Percentiles rank a stretch among this genome's conserved stretches.
phyloP scores from a whole-genome alignment of 306 rosid species.

The Cicer arietinum region DNA sequence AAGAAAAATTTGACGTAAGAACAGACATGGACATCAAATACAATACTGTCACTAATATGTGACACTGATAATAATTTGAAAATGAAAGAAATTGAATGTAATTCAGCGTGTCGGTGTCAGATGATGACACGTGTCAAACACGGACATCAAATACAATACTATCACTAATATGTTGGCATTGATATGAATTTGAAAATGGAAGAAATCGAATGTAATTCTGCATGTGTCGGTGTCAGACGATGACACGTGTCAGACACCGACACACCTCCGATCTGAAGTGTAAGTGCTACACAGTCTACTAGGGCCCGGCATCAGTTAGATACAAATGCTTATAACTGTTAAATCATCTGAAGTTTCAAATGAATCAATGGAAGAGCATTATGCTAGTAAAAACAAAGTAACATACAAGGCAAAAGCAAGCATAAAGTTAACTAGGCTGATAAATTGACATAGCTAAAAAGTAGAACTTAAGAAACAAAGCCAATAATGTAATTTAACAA shows the following conservation, averaged over 20 bases:
- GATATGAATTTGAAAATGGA: no score
- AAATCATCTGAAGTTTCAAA: constrained; percentile 26
- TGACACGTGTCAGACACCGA: no score
- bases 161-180: no score
- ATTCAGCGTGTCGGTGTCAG: no score
- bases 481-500: neutral
- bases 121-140: no score
- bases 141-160: no score
- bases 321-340: constrained; percentile 7
- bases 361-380: constrained; percentile 18
- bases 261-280: no score
- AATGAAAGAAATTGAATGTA: no score
- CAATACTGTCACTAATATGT: no score
- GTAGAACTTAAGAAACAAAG: constrained; percentile 9
- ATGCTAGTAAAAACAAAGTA: constrained; percentile 31
- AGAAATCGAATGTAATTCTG: no score
- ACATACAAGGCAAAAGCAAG: constrained; percentile 13
- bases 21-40: neutral
- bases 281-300: neutral
- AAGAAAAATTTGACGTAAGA: neutral
- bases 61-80: no score
- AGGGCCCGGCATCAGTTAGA: neutral
- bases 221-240: no score
- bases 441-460: constrained; percentile 7
- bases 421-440: constrained; percentile 21